These are phyloP conservation scores for Trichoderma sp. DNA, from an alignment of 2,329 filamentous ascomycete species.

Conservation along the genomic window DNA sequence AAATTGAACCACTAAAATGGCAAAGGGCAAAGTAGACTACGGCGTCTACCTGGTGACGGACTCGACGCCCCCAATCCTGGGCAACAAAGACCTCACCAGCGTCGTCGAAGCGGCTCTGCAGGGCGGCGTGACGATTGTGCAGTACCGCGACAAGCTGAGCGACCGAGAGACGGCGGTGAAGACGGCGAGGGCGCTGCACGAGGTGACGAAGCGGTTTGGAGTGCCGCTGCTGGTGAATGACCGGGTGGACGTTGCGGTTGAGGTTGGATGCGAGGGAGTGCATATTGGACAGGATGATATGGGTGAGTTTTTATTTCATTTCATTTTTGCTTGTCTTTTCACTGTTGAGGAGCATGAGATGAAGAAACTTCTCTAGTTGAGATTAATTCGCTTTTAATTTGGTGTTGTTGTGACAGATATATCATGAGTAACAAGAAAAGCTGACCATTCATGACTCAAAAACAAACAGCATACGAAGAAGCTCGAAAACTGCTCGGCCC, in stretches of 20 bases:
- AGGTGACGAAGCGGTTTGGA: constrained; percentile 61
- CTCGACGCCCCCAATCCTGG: constrained; percentile 81
- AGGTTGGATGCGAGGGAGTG: constrained; percentile 83
- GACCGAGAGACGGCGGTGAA: constrained; percentile 69
- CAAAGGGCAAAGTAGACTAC: constrained; percentile 57
- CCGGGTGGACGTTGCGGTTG: constrained; percentile 82
- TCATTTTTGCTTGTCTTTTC: not conserved
- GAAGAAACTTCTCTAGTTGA: not conserved
- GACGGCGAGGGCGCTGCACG: constrained; percentile 69
- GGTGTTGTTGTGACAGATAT: not conserved
- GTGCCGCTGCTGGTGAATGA: constrained; percentile 92
- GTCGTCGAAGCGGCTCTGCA: constrained; percentile 74
- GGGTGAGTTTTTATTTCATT: constrained; percentile 50
- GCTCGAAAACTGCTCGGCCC: constrained; percentile 72
- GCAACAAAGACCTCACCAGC: constrained; percentile 62
- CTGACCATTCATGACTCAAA: not conserved
- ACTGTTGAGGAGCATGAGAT: not conserved
- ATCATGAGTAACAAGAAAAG: not conserved
- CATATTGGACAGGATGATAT: constrained; percentile 96
- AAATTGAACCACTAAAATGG: constrained; percentile 9
- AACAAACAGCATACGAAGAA: constrained; percentile 22
- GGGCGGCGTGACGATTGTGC: constrained; percentile 81
- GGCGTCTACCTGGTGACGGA: constrained; percentile 90
- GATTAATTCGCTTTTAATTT: too few species aligned
- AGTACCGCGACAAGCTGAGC: constrained; percentile 84